These are phyloP conservation scores for Pseudotsuga menziesii DNA, from an alignment of 75 land plant species.

Conservation along the genomic window DNA sequence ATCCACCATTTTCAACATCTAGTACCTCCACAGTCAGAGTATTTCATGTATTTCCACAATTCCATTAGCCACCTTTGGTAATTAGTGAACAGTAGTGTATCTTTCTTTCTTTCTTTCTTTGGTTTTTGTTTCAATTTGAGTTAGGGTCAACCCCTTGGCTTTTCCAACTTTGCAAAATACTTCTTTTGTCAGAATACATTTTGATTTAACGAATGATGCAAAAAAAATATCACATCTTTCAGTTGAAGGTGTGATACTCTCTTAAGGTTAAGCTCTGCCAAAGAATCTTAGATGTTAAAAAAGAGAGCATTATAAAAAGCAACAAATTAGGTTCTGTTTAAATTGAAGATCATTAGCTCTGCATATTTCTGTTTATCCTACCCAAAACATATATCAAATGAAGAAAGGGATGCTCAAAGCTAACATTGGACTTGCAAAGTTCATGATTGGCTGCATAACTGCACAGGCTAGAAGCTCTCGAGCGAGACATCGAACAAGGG, in stretches of 20 bases:
- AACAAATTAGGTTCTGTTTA: neutral
- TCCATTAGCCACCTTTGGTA: no score
- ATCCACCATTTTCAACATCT: neutral
- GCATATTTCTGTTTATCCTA: neutral
- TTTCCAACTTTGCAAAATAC: neutral
- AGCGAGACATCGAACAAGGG: constrained; percentile 58
- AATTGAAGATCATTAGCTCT: neutral
- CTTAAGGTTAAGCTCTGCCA: neutral
- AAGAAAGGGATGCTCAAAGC: constrained; percentile 8
- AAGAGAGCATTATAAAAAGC: neutral
- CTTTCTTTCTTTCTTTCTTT: neutral
- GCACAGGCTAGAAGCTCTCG: constrained; percentile 84
- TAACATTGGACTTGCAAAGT: constrained; percentile 87
- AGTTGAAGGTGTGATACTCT: neutral
- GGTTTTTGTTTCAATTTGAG: neutral
- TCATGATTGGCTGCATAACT: constrained; percentile 89
- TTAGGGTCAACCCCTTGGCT: neutral
- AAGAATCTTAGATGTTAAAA: neutral
- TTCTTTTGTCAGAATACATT: neutral
- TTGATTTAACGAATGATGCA: neutral
- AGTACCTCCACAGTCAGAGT: neutral
- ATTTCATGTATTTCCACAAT: neutral
- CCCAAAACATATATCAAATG: neutral
- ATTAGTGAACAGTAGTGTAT: no score
- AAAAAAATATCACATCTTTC: neutral